Evolutionary conservation across 2,329 filamentous ascomycete species (phyloP).

Genomic region (Colletotrichum lupini): DNA sequence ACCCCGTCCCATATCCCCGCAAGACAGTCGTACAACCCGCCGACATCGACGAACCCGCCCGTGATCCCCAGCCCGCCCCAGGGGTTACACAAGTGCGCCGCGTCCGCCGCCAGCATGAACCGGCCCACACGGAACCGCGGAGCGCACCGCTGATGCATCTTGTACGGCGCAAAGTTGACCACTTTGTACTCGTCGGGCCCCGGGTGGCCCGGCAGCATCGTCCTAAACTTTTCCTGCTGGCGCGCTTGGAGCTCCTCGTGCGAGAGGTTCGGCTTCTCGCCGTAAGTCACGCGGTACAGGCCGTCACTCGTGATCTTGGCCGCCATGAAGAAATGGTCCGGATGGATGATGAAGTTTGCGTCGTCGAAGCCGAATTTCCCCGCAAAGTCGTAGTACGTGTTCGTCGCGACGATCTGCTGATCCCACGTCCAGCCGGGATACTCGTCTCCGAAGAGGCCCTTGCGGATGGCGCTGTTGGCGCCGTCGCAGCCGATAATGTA

Average conservation of each 20-base stretch:
- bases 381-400: slow-evolving; percentile 71
- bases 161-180: slow-evolving; percentile 68
- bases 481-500: slow-evolving; percentile 69
- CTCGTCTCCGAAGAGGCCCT: slow-evolving; percentile 62
- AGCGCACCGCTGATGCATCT: slow-evolving; percentile 70
- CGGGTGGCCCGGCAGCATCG: slow-evolving; percentile 69
- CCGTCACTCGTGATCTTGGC: slow-evolving; percentile 69
- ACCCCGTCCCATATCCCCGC: slow-evolving; percentile 55
- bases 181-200: slow-evolving; percentile 68
- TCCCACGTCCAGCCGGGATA: slow-evolving; percentile 71
- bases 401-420: slow-evolving; percentile 70
- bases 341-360: slow-evolving; percentile 71
- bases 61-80: slow-evolving; percentile 72
- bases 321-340: slow-evolving; percentile 70
- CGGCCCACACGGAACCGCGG: slow-evolving; percentile 67
- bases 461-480: slow-evolving; percentile 59
- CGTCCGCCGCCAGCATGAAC: slow-evolving; percentile 68
- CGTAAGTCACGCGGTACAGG: slow-evolving; percentile 73
- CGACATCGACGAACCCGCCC: slow-evolving; percentile 72
- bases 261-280: slow-evolving; percentile 64
- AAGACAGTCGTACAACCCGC: slow-evolving; percentile 70
- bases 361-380: slow-evolving; percentile 63
- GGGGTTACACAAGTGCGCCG: slow-evolving; percentile 66
- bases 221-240: slow-evolving; percentile 65
- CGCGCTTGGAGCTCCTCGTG: slow-evolving; percentile 63